A percentile compares a stretch with the other conserved stretches of the same genome.
These are phyloP conservation scores for Daldinia loculata DNA, from an alignment of 495 filamentous ascomycete genomes.

Conservation along the genomic window DNA sequence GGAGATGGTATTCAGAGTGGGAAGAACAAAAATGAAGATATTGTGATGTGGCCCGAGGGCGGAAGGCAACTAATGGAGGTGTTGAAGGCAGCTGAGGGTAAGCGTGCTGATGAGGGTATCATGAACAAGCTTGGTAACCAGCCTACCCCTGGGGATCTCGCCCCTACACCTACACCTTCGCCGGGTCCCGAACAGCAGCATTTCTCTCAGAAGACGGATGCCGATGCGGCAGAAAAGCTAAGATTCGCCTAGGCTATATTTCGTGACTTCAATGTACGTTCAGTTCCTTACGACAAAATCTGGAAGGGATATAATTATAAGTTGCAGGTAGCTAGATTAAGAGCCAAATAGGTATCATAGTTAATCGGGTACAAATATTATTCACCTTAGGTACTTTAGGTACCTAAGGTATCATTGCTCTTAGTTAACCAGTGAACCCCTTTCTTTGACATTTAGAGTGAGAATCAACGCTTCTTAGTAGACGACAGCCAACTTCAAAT, in stretches of 20 bases:
- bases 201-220: background rate
- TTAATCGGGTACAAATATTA: too few relatives aligned
- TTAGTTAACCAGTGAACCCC: too few relatives aligned
- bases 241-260: slow-evolving; percentile 16
- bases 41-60: slow-evolving; percentile 48
- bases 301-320: background rate
- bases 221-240: slow-evolving; percentile 11
- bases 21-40: slow-evolving; percentile 2
- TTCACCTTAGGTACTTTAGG: too few relatives aligned
- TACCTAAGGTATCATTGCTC: too few relatives aligned
- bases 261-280: background rate
- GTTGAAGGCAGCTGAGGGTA: slow-evolving; percentile 75
- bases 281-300: background rate
- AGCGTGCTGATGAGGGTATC: slow-evolving; percentile 63
- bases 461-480: too few relatives aligned
- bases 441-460: too few relatives aligned
- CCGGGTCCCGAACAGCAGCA: slow-evolving; percentile 11
- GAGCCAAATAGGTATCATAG: too few relatives aligned
- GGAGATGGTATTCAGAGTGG: background rate
- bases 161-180: slow-evolving; percentile 35
- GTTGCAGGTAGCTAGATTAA: too few relatives aligned
- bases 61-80: slow-evolving; percentile 66
- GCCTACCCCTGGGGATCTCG: slow-evolving; percentile 73
- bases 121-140: slow-evolving; percentile 48
- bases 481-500: too few relatives aligned